A percentile compares a stretch with the other conserved stretches of the same genome.
Evolutionary conservation across 2,329 filamentous ascomycete genomes (phyloP).

Genomic region (Colletotrichum noveboracense): DNA sequence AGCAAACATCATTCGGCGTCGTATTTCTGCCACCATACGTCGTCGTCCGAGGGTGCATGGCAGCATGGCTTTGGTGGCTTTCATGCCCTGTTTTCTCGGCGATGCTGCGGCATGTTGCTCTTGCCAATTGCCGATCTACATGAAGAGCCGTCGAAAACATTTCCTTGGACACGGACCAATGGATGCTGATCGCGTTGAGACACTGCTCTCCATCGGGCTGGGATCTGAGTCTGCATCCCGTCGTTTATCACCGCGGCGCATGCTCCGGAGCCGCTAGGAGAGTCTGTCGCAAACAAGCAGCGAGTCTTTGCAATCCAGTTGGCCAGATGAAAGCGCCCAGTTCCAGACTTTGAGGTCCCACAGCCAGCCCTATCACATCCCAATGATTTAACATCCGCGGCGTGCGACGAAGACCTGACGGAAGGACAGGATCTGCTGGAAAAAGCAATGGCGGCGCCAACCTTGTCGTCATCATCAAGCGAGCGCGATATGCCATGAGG

Average conservation of each 20-base stretch:
- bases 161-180: background rate
- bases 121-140: background rate
- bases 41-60: background rate
- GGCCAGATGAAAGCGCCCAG: background rate
- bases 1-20: background rate
- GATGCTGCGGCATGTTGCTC: background rate
- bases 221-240: background rate
- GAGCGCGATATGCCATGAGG: background rate
- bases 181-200: background rate
- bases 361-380: constrained; percentile 3
- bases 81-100: background rate
- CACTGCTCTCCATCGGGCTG: background rate
- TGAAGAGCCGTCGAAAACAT: background rate
- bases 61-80: background rate
- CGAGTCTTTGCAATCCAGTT: background rate
- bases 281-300: background rate
- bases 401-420: background rate
- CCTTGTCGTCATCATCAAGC: background rate
- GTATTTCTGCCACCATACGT: background rate
- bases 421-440: background rate
- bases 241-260: background rate
- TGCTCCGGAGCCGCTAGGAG: background rate
- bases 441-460: background rate
- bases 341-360: background rate
- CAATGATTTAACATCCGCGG: background rate